Conservation (phyloP, 2,329 filamentous ascomycete species). For the Diaporthe batatas region DNA sequence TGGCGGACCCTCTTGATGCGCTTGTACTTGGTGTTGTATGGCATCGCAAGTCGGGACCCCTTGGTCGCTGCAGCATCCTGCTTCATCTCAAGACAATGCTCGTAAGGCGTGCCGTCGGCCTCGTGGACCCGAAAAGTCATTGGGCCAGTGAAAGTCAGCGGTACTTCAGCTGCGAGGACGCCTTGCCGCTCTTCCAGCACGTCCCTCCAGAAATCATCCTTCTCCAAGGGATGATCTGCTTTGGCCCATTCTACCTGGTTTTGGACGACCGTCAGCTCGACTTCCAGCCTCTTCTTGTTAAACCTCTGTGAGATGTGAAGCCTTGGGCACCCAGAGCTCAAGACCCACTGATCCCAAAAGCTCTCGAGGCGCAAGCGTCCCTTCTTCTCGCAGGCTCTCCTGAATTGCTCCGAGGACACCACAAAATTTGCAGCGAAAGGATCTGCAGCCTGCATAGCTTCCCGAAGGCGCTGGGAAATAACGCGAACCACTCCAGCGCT, state of each 20-base stretch:
- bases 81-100: slow-evolving; percentile 96
- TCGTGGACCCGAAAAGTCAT: slow-evolving; percentile 99
- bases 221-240: slow-evolving; percentile 70
- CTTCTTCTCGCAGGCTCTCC: slow-evolving; percentile 87
- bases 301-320: slow-evolving; percentile 91
- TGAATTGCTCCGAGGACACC: slow-evolving; percentile 81
- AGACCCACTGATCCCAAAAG: slow-evolving; percentile 96
- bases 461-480: slow-evolving; percentile 86
- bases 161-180: slow-evolving; percentile 77
- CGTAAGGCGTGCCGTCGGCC: slow-evolving; percentile 96
- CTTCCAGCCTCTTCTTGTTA: slow-evolving; percentile 96
- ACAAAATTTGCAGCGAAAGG: slow-evolving; percentile 53
- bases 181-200: slow-evolving; percentile 82
- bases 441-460: slow-evolving; percentile 75
- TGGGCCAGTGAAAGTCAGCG: slow-evolving; percentile 90
- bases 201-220: slow-evolving; percentile 84
- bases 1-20: slow-evolving; percentile 86
- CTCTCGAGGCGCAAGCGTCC: slow-evolving; percentile 87
- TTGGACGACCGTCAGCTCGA: slow-evolving; percentile 91
- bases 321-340: slow-evolving; percentile 87
- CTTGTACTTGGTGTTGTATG: slow-evolving; percentile 99
- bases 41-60: slow-evolving; percentile 86
- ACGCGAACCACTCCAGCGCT: slow-evolving; percentile 87
- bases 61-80: slow-evolving; percentile 78
- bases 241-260: slow-evolving; percentile 71